A percentile compares a stretch with the other conserved stretches of the same genome.
Conservation (phyloP, 2,329 filamentous ascomycete genomes). For the Hypoxylon sp. region DNA sequence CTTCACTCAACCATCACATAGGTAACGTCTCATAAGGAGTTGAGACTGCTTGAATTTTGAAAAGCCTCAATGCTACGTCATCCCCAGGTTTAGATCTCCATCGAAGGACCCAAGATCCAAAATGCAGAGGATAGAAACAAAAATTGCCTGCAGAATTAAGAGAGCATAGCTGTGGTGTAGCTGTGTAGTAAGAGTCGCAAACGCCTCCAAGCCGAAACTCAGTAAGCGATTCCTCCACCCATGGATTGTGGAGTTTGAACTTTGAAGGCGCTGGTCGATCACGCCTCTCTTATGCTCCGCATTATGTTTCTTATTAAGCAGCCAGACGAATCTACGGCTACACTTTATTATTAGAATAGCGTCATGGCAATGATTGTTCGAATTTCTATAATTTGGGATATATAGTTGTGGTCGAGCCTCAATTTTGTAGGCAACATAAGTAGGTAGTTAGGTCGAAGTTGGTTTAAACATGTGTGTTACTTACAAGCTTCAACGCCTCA, state of each 20-base stretch:
- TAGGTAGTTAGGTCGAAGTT: no score
- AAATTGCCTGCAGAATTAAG: no score
- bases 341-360: no score
- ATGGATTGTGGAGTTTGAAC: conserved; percentile 6
- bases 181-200: neutral
- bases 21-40: neutral
- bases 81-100: neutral
- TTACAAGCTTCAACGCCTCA: no score
- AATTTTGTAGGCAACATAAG: no score
- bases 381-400: no score
- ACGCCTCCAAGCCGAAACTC: conserved; percentile 1
- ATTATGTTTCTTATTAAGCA: conserved; percentile 18
- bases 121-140: neutral
- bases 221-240: conserved; percentile 15
- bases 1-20: neutral
- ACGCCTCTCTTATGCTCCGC: conserved; percentile 17
- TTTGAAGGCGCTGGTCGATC: conserved; percentile 8
- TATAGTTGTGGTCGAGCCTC: no score
- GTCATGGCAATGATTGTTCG: no score
- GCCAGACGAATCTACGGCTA: conserved; percentile 4
- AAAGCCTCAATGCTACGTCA: conserved; percentile 6
- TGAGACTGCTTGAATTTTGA: no score
- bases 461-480: no score
- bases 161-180: conserved; percentile 4
- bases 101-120: conserved; percentile 4